A percentile compares a stretch with the other conserved stretches of the same genome.
Evolutionary conservation across 2,329 filamentous ascomycete genomes (phyloP).

Genomic region (Fusarium nanum): DNA sequence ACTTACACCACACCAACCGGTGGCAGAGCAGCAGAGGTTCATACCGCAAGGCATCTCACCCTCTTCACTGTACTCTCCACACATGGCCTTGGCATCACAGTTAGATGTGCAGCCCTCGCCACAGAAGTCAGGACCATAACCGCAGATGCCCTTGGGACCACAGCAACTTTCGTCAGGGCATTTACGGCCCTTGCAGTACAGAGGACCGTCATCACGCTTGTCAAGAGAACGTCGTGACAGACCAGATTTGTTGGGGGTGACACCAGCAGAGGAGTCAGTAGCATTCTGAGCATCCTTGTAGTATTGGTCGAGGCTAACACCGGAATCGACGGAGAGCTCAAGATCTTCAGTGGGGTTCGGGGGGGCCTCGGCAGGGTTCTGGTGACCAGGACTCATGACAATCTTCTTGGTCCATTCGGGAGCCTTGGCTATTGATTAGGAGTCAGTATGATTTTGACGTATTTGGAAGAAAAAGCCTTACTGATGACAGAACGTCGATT

Average conservation of each 20-base stretch:
- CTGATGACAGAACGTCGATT: slow-evolving; percentile 7
- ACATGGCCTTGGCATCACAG: slow-evolving; percentile 12
- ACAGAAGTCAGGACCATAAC: slow-evolving; percentile 12
- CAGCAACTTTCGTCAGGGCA: slow-evolving; percentile 14
- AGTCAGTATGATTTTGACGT: not conserved
- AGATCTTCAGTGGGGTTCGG: not conserved
- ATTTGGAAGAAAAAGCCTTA: not conserved
- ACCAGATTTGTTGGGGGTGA: not conserved
- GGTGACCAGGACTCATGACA: not conserved
- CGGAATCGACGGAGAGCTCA: not conserved
- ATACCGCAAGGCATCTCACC: slow-evolving; percentile 18
- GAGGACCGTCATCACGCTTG: slow-evolving; percentile 4
- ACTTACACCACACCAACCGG: slow-evolving; percentile 12
- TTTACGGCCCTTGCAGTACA: slow-evolving; percentile 8
- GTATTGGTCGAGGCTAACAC: not conserved
- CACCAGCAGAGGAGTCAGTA: not conserved
- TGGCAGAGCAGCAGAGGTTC: slow-evolving; percentile 14
- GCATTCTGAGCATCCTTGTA: slow-evolving; percentile 13
- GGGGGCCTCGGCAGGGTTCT: slow-evolving; percentile 8
- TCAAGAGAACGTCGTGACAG: slow-evolving; percentile 1
- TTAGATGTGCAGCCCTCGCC: slow-evolving; percentile 29
- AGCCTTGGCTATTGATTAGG: not conserved
- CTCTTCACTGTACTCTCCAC: slow-evolving; percentile 15
- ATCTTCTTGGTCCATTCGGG: slow-evolving; percentile 16
- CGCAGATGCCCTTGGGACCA: not conserved